Base-by-base conservation (phyloP, 208 protist genomes). In the Blechomonas ayalai region DNA sequence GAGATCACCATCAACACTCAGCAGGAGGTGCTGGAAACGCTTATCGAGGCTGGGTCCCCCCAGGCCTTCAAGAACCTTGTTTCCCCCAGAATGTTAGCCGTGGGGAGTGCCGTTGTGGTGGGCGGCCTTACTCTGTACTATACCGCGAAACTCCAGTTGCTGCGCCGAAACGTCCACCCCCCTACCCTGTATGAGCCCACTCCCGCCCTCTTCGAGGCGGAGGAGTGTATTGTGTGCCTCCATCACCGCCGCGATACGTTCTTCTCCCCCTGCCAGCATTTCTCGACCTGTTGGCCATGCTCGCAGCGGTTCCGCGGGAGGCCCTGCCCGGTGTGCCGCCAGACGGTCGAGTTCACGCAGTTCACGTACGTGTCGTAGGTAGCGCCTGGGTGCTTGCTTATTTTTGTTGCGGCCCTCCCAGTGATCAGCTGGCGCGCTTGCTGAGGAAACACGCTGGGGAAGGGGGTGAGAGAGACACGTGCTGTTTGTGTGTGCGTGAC, bases 211-310 rank as follows among this genome's bases (percentile, higher is more conserved):
- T 73, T 77, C 28, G 76, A 82, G 13, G 45, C 40, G 15, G 81
- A 85, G 48, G 66, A 74, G 67, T 90, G 81, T 51, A 63, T 69
- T 32, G 65, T 90, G 6, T 90, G 81, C 38, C 51, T 81, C 27
- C 27, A 51, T 1, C 72, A 83, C 52, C 54, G 51, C 25, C 65
- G 75, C 24, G 81, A 90, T 41, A 90, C 75, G 10, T 36, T 85
- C n/a, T 75, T 82, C 29, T 35, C 66, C 1, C 81, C 81, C 0
- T 90, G 81, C 49, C 67, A 65, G 26, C 81, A 90, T 47, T 59
- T 83, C 13, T 73, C 62, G 29, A 49, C 71, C 2, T 90, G 81
- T 63, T 90, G 81, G 81, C 37, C 41, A 2, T 90, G 81, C 50
- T 64, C 76, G 2, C 24, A 40, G 6, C 35, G 20, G 0, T 49